These are phyloP conservation scores for Cryptomeria japonica DNA, from an alignment of 75 land plant genomes.

Conservation along the genomic window DNA sequence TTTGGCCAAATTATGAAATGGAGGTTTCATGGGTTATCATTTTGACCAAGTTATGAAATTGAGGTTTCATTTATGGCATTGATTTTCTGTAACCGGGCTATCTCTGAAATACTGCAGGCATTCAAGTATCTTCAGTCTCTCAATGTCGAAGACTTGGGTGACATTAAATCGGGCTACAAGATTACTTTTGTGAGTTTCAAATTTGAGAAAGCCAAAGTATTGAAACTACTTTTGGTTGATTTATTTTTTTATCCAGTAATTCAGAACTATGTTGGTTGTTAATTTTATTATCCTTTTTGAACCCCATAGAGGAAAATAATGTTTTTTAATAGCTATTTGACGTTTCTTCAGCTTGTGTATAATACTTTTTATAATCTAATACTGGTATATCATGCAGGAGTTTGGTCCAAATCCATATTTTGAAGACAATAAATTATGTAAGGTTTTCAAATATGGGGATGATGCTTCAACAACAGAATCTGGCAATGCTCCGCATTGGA, in stretches of 20 bases:
- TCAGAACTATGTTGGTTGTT: background rate
- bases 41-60: background rate
- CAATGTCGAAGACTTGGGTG: constrained; percentile 58
- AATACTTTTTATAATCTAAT: background rate
- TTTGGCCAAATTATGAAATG: background rate
- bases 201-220: background rate
- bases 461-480: constrained; percentile 47
- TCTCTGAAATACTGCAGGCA: constrained; percentile 22
- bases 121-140: constrained; percentile 48
- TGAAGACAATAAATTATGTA: constrained; percentile 38
- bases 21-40: background rate
- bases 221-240: background rate
- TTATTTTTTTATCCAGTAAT: background rate
- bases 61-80: background rate
- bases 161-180: constrained; percentile 54
- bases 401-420: constrained; percentile 51
- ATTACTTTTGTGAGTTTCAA: constrained; percentile 42
- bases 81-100: background rate
- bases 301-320: background rate
- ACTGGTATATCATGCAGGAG: constrained; percentile 17
- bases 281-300: background rate
- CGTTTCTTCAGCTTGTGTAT: background rate
- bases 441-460: constrained; percentile 43
- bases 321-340: background rate
- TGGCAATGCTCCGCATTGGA: constrained; percentile 46